A percentile compares a stretch with the other conserved stretches of the same genome.
Evolutionary conservation across 2,329 filamentous ascomycete species (phyloP).

Genomic region (Furcasterigmium sp.): DNA sequence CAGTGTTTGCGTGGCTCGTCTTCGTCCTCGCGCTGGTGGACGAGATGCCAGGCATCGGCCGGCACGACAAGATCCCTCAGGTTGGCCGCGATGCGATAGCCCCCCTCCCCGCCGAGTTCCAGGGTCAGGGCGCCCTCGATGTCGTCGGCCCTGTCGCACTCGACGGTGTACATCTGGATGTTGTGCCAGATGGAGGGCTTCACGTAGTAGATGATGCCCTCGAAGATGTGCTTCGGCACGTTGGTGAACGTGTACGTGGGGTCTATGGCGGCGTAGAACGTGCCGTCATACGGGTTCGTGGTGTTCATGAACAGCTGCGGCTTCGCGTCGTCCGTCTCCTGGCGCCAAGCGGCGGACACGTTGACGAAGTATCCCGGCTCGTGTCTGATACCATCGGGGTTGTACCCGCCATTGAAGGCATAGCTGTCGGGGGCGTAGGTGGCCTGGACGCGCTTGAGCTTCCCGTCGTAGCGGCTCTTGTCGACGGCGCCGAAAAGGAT

Average conservation of each 20-base stretch:
- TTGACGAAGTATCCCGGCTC: conserved; percentile 2
- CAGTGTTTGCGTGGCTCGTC: not conserved
- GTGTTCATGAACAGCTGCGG: not conserved
- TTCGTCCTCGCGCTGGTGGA: not conserved
- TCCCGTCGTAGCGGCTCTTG: conserved; percentile 9
- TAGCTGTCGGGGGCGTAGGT: not conserved
- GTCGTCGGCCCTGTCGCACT: conserved; percentile 18
- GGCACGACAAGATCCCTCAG: conserved; percentile 22
- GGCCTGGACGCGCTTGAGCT: conserved; percentile 14
- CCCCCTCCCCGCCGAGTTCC: conserved; percentile 18
- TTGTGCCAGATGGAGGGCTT: conserved; percentile 17
- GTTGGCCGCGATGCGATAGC: conserved; percentile 18
- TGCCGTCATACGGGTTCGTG: not conserved
- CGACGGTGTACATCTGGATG: conserved; percentile 11
- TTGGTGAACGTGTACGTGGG: conserved; percentile 5
- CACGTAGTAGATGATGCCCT: conserved; percentile 18
- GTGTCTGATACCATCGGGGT: too few relatives aligned
- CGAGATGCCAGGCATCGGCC: conserved; percentile 1
- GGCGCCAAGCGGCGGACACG: not conserved
- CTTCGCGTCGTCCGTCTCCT: not conserved
- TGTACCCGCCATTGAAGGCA: not conserved
- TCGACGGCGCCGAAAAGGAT: conserved; percentile 10
- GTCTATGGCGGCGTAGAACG: not conserved
- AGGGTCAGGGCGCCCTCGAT: conserved; percentile 13
- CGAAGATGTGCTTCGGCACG: conserved; percentile 16